Conservation (phyloP, 352 stramenopile genomes). For the Globisporangium radiosum region DNA sequence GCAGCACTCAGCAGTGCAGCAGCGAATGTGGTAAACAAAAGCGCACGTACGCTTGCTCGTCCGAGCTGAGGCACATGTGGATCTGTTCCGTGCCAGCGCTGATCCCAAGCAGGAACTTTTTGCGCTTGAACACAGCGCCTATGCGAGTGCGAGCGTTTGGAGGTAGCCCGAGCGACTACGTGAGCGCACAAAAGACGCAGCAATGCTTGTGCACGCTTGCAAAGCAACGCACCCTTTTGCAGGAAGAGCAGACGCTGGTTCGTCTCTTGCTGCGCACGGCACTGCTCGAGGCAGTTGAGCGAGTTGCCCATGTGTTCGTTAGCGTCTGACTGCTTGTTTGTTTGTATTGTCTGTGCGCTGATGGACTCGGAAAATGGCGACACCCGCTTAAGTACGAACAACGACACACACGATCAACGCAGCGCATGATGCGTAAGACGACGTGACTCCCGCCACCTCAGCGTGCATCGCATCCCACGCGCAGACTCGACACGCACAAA, state of each 20-base stretch:
- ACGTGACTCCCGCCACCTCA: no score
- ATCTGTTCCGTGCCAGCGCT: slow-evolving; percentile 57
- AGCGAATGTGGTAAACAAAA: background rate
- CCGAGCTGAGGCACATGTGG: slow-evolving; percentile 47
- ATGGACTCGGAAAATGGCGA: no score
- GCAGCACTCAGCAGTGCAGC: slow-evolving; percentile 29
- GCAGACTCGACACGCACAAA: background rate
- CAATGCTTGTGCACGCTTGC: background rate
- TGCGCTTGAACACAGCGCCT: slow-evolving; percentile 67
- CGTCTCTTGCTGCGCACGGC: slow-evolving; percentile 55
- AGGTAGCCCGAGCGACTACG: background rate
- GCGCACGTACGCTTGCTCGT: slow-evolving; percentile 43
- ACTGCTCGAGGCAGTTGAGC: slow-evolving; percentile 77
- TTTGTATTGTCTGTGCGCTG: no score
- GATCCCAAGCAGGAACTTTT: slow-evolving; percentile 70
- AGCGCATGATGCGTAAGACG: no score
- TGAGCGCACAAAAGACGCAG: background rate
- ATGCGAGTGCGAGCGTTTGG: background rate
- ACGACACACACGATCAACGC: background rate
- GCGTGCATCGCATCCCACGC: no score
- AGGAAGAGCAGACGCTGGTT: slow-evolving; percentile 61
- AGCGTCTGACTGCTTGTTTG: no score
- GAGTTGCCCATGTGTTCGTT: slow-evolving; percentile 53
- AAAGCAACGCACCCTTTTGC: slow-evolving; percentile 44
- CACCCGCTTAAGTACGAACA: background rate